Evolutionary conservation across 129 eudicot genomes (phyloP).

Genomic region (Pseudognaphalium luteoalbum): DNA sequence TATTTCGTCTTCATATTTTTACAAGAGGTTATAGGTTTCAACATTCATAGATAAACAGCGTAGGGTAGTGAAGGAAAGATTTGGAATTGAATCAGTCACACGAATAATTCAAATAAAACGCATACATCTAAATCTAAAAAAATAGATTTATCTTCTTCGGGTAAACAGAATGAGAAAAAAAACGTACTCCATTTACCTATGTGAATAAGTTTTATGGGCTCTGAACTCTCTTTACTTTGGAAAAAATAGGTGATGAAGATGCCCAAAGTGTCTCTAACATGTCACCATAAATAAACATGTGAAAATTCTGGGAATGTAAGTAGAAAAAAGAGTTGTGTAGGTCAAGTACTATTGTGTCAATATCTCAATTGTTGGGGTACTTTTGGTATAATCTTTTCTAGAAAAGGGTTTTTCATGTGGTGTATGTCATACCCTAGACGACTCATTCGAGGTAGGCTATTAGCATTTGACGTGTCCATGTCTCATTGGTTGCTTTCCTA

Average conservation of each 20-base stretch:
- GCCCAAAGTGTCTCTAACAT: constrained; percentile 25
- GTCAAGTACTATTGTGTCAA: constrained; percentile 13
- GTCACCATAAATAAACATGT: constrained; percentile 26
- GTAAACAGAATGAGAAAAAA: too few relatives aligned
- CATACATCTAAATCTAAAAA: too few relatives aligned
- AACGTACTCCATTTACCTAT: too few relatives aligned
- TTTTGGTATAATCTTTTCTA: constrained; percentile 20
- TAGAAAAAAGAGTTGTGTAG: constrained; percentile 22
- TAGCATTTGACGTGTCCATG: constrained; percentile 16
- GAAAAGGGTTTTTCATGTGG: constrained; percentile 26
- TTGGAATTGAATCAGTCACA: too few relatives aligned
- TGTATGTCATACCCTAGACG: constrained; percentile 23
- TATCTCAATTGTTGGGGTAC: constrained; percentile 22
- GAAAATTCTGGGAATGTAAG: constrained; percentile 8
- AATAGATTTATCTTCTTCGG: too few relatives aligned
- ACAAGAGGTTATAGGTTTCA: too few relatives aligned
- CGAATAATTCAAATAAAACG: too few relatives aligned
- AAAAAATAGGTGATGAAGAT: neutral
- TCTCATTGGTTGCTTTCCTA: constrained; percentile 16
- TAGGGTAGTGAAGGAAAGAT: too few relatives aligned
- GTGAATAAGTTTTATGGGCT: too few relatives aligned
- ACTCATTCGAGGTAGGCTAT: constrained; percentile 19
- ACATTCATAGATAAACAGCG: too few relatives aligned
- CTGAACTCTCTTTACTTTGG: too few relatives aligned
- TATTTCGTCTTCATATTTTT: too few relatives aligned